These are phyloP conservation scores for Pythium biforme DNA, from an alignment of 352 stramenopile genomes.

Conservation along the genomic window DNA sequence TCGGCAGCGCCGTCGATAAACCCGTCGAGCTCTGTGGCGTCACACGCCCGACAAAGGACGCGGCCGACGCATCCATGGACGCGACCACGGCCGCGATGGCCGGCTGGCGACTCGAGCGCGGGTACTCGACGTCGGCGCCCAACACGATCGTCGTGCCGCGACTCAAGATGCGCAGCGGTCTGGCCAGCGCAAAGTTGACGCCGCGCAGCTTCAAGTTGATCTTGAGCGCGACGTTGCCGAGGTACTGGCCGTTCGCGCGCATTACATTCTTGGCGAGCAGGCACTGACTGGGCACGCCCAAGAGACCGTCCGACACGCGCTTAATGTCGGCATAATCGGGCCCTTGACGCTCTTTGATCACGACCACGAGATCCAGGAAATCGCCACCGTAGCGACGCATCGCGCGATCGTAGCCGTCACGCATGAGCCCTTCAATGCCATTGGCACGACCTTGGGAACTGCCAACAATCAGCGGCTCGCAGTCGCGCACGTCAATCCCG, in stretches of 20 bases:
- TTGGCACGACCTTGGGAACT: not conserved
- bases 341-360: constrained; percentile 49
- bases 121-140: constrained; percentile 74
- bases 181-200: constrained; percentile 55
- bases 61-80: constrained; percentile 65
- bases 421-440: constrained; percentile 7
- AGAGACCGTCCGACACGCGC: constrained; percentile 58
- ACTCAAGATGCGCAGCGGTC: constrained; percentile 46
- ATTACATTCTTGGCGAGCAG: constrained; percentile 51
- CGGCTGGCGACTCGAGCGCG: constrained; percentile 50
- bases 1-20: not conserved
- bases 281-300: constrained; percentile 73
- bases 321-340: constrained; percentile 69
- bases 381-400: not conserved
- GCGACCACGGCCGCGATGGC: constrained; percentile 80
- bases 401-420: not conserved
- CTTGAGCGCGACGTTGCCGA: constrained; percentile 65
- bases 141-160: constrained; percentile 70
- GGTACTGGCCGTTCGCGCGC: constrained; percentile 52
- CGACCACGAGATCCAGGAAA: constrained; percentile 46
- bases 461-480: not conserved
- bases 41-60: constrained; percentile 63
- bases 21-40: constrained; percentile 36
- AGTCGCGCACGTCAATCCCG: constrained; percentile 5
- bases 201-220: constrained; percentile 80